Evolutionary conservation across 1,139 yeast genomes (phyloP).

Genomic region (Candida sojae): DNA sequence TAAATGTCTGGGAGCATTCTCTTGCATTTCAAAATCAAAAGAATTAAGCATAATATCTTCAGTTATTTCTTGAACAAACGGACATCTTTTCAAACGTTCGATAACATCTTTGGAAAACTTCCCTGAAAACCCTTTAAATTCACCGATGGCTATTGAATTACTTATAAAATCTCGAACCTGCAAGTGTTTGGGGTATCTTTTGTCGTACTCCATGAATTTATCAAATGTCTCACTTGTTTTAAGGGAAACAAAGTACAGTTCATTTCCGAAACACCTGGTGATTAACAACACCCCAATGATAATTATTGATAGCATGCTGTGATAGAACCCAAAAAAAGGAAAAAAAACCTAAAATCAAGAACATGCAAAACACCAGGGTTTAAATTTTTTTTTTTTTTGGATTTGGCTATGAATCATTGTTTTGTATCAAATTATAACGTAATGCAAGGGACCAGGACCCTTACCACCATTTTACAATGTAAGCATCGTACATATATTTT

Average conservation of each 20-base stretch:
- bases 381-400: not conserved
- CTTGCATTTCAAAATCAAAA: conserved; percentile 32
- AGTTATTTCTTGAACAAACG: conserved; percentile 56
- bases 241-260: conserved; percentile 27
- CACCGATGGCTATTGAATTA: conserved; percentile 56
- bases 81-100: conserved; percentile 48
- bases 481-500: not conserved
- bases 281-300: not conserved
- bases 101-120: conserved; percentile 52
- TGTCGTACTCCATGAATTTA: conserved; percentile 39
- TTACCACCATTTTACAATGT: not conserved
- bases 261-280: conserved; percentile 5
- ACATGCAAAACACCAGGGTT: not conserved
- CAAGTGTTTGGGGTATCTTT: conserved; percentile 29
- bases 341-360: not conserved
- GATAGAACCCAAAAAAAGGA: not conserved
- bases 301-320: conserved; percentile 1
- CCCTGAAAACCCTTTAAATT: conserved; percentile 65
- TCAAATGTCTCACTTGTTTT: conserved; percentile 34
- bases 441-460: not conserved
- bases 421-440: not conserved
- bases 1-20: conserved; percentile 67
- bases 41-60: conserved; percentile 59
- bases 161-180: conserved; percentile 47
- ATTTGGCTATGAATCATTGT: not conserved